Conservation (phyloP, 2,329 filamentous ascomycete genomes). For the Penicillium sclerotigenum region DNA sequence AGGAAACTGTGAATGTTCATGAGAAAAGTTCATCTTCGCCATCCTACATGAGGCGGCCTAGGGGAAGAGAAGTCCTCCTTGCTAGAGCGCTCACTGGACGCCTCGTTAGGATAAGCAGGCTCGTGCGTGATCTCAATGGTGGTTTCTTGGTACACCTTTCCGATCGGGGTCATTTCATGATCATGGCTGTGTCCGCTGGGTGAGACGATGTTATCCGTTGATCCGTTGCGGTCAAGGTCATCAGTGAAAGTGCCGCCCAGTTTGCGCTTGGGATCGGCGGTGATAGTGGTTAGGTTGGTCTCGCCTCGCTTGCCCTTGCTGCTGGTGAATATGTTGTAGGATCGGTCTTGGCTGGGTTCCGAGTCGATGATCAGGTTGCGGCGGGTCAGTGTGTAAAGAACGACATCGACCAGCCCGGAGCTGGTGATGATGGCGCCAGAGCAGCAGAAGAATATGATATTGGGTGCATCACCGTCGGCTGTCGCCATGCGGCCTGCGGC, state of each 20-base stretch:
- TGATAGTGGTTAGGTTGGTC: slow-evolving; percentile 33
- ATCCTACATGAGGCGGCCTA: slow-evolving; percentile 16
- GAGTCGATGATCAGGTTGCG: slow-evolving; percentile 54
- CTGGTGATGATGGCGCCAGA: slow-evolving; percentile 57
- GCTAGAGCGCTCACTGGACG: slow-evolving; percentile 28
- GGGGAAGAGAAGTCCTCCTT: slow-evolving; percentile 23
- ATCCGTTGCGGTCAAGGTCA: slow-evolving; percentile 42
- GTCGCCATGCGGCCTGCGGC: slow-evolving; percentile 49
- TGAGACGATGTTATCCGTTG: slow-evolving; percentile 46
- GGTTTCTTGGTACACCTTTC: slow-evolving; percentile 45
- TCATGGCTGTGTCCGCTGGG: slow-evolving; percentile 13
- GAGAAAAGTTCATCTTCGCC: slow-evolving; percentile 22
- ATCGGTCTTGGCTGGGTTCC: slow-evolving; percentile 41
- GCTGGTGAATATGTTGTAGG: slow-evolving; percentile 33
- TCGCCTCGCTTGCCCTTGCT: slow-evolving; percentile 26
- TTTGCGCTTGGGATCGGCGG: slow-evolving; percentile 26
- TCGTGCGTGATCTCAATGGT: slow-evolving; percentile 45
- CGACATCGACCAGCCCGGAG: slow-evolving; percentile 58
- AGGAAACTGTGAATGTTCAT: not conserved
- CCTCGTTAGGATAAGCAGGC: slow-evolving; percentile 30
- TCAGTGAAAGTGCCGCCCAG: slow-evolving; percentile 20
- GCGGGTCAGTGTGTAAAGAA: slow-evolving; percentile 58
- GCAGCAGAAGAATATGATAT: slow-evolving; percentile 48
- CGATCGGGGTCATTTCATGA: slow-evolving; percentile 32
- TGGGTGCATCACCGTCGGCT: slow-evolving; percentile 34